Evolutionary conservation across 371 early-diverging fungal species (phyloP).

Genomic region (Lichtheimia ornata): DNA sequence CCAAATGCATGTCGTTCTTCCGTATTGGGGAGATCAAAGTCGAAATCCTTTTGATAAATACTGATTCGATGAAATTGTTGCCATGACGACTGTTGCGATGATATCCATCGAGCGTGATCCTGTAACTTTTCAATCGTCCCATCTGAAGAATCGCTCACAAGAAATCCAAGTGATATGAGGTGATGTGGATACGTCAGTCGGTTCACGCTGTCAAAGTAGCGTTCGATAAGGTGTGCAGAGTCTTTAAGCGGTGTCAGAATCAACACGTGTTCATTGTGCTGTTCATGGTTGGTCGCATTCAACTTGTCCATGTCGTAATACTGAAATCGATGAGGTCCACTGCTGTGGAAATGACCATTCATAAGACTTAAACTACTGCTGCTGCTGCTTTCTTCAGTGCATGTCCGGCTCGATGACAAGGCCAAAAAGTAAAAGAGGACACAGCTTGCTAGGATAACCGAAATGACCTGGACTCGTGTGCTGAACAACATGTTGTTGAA

Average conservation of each 20-base stretch:
- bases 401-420: constrained; percentile 20
- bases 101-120: constrained; percentile 23
- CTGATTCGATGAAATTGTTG: constrained; percentile 51
- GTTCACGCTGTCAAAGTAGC: constrained; percentile 60
- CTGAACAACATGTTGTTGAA: constrained; percentile 21
- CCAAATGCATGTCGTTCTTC: constrained; percentile 61
- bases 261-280: constrained; percentile 39
- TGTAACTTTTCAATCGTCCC: constrained; percentile 44
- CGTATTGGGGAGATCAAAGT: constrained; percentile 46
- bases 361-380: not conserved
- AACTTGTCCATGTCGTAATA: constrained; percentile 35
- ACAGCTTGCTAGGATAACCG: constrained; percentile 21
- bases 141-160: constrained; percentile 56
- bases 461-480: constrained; percentile 24
- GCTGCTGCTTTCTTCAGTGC: constrained; percentile 19
- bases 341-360: constrained; percentile 9
- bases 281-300: constrained; percentile 18
- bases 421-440: constrained; percentile 24
- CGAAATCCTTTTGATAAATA: constrained; percentile 61
- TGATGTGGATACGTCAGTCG: constrained; percentile 63
- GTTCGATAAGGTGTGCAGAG: constrained; percentile 58
- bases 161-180: constrained; percentile 67
- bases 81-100: constrained; percentile 19
- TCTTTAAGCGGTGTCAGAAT: constrained; percentile 73
- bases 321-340: constrained; percentile 10